A percentile compares a stretch with the other conserved stretches of the same genome.
phyloP scores from a whole-genome alignment of 2,329 filamentous ascomycete genomes.

The Fusarium tanahbumbuense region DNA sequence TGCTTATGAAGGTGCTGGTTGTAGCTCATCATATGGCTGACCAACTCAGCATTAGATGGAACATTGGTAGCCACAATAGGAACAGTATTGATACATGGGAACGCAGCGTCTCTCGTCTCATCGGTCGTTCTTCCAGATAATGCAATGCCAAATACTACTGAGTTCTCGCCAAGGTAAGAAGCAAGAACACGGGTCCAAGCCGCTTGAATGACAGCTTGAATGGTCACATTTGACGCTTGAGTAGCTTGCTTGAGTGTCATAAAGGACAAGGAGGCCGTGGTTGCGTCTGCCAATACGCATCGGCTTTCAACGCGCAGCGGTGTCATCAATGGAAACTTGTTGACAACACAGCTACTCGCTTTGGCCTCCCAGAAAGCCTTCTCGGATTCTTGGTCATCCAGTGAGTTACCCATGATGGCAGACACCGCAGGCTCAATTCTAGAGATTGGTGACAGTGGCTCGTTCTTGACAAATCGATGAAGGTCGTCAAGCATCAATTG shows the following conservation, averaged over 20 bases:
- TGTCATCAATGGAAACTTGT: conserved; percentile 81
- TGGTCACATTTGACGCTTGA: conserved; percentile 69
- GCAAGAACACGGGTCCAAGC: conserved; percentile 82
- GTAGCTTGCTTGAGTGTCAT: conserved; percentile 66
- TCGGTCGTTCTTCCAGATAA: conserved; percentile 78
- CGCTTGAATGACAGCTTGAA: conserved; percentile 81
- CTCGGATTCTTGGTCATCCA: conserved; percentile 49
- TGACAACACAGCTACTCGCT: conserved; percentile 65
- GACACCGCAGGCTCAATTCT: conserved; percentile 54
- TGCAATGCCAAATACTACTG: conserved; percentile 82
- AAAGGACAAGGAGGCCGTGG: conserved; percentile 54
- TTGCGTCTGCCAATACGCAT: conserved; percentile 51
- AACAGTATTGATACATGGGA: conserved; percentile 86
- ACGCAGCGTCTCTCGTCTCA: conserved; percentile 68
- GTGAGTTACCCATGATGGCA: conserved; percentile 55
- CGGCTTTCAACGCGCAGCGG: conserved; percentile 62
- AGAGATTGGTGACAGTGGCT: conserved; percentile 14
- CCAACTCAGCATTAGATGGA: conserved; percentile 65
- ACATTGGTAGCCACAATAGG: conserved; percentile 73
- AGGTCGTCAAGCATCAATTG: conserved; percentile 73
- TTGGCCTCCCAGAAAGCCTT: conserved; percentile 73
- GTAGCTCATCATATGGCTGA: conserved; percentile 72
- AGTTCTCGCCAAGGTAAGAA: conserved; percentile 79
- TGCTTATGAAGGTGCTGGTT: conserved; percentile 74
- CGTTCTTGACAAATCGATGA: conserved; percentile 42